Percentiles rank a stretch among this genome's conserved stretches.
These are phyloP conservation scores for Oryza brachyantha DNA, from an alignment of 176 grass and related monocot genomes.

Conservation along the genomic window DNA sequence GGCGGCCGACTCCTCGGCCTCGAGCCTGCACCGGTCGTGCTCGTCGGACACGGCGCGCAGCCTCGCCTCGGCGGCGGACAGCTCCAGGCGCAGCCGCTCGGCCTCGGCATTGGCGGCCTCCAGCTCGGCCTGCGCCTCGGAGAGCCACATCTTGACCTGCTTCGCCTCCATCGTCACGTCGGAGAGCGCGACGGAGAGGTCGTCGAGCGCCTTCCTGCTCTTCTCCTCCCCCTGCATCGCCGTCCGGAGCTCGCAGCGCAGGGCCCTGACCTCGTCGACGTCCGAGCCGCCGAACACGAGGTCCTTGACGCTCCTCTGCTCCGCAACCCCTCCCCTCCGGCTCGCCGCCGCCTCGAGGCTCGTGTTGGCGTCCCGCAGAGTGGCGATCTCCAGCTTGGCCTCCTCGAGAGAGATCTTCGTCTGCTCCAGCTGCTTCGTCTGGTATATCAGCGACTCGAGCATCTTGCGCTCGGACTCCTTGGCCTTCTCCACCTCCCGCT, in stretches of 20 bases:
- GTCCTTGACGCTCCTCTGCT: conserved; percentile 46
- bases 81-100: conserved; percentile 15
- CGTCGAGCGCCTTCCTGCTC: conserved; percentile 74
- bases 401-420: conserved; percentile 90
- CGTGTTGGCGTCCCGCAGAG: conserved; percentile 35
- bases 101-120: conserved; percentile 49
- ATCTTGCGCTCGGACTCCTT: conserved; percentile 94
- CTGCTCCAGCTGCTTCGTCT: conserved; percentile 89
- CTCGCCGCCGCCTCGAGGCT: conserved; percentile 20
- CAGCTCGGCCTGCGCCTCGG: conserved; percentile 53
- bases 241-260: conserved; percentile 41
- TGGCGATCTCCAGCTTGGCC: conserved; percentile 73
- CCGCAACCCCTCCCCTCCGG: not conserved
- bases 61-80: conserved; percentile 25
- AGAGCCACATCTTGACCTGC: conserved; percentile 57
- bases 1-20: conserved; percentile 61
- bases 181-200: conserved; percentile 66
- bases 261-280: conserved; percentile 51
- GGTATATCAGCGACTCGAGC: conserved; percentile 79
- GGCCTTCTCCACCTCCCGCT: conserved; percentile 59
- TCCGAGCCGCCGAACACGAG: conserved; percentile 50
- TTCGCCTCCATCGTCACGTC: conserved; percentile 77
- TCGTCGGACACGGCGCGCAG: conserved; percentile 30
- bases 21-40: conserved; percentile 41
- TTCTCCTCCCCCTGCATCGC: conserved; percentile 69